Evolutionary conservation across 495 filamentous ascomycete species (phyloP).

Genomic region (Lasiosphaeris hirsuta): DNA sequence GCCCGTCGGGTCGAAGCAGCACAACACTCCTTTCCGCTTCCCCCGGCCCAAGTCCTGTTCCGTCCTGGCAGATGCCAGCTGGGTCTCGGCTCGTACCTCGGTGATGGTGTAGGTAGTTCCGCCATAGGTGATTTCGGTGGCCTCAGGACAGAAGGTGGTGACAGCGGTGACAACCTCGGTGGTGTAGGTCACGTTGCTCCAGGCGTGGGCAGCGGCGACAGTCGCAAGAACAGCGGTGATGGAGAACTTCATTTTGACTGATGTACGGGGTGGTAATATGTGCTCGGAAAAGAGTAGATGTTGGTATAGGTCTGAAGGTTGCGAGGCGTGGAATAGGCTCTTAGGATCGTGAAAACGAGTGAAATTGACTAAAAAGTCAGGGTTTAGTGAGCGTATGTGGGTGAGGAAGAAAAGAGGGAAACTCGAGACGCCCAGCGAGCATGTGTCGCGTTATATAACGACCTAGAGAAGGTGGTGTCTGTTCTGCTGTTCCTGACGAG

Average conservation of each 20-base stretch:
- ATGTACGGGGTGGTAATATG: constrained; percentile 44
- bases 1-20: not conserved
- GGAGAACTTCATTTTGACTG: constrained; percentile 86
- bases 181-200: constrained; percentile 52
- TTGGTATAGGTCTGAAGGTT: constrained; percentile 10
- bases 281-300: constrained; percentile 35
- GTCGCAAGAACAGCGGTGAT: constrained; percentile 54
- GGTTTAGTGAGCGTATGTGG: constrained; percentile 48
- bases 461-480: not conserved
- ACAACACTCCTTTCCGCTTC: not conserved
- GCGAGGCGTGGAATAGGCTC: constrained; percentile 3
- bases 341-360: constrained; percentile 45
- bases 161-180: constrained; percentile 76
- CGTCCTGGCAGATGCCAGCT: too few species aligned
- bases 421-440: constrained; percentile 3
- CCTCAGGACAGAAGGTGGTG: constrained; percentile 81
- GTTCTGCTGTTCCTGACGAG: too few species aligned
- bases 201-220: constrained; percentile 60
- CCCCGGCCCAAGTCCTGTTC: not conserved
- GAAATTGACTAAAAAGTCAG: constrained; percentile 60
- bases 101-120: constrained; percentile 76
- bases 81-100: constrained; percentile 40
- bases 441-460: constrained; percentile 8
- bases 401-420: constrained; percentile 36
- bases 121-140: constrained; percentile 68